A percentile compares a stretch with the other conserved stretches of the same genome.
Evolutionary conservation across 106 monocot genomes (phyloP).

Genomic region (Posidonia australis): DNA sequence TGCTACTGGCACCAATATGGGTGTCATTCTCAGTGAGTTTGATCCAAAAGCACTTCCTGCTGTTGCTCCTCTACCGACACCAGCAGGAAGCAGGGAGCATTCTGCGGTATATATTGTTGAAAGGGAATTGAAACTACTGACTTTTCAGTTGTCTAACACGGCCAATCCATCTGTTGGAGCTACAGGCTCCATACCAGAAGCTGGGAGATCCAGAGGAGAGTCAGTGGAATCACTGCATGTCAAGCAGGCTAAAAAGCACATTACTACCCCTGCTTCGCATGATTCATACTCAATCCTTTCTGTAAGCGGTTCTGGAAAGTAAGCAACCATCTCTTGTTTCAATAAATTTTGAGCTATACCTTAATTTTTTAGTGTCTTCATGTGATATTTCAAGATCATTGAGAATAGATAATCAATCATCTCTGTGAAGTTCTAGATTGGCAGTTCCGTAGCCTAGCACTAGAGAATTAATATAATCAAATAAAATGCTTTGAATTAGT

Average conservation of each 20-base stretch:
- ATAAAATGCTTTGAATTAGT: too few relatives aligned
- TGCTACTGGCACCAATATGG: slow-evolving; percentile 94
- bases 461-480: too few relatives aligned
- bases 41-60: slow-evolving; percentile 92
- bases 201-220: slow-evolving; percentile 55
- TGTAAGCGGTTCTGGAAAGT: slow-evolving; percentile 99
- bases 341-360: background rate
- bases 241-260: slow-evolving; percentile 89
- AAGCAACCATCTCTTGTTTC: slow-evolving; percentile 10
- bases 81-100: slow-evolving; percentile 74
- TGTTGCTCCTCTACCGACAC: slow-evolving; percentile 69
- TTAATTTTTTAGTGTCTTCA: too few relatives aligned
- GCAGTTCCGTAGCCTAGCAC: too few relatives aligned
- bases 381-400: too few relatives aligned
- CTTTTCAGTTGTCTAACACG: slow-evolving; percentile 86
- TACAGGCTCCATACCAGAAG: slow-evolving; percentile 37
- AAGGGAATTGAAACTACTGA: slow-evolving; percentile 94
- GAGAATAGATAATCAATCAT: too few relatives aligned
- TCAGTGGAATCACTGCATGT: slow-evolving; percentile 59
- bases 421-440: too few relatives aligned
- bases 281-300: slow-evolving; percentile 95
- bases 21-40: slow-evolving; percentile 94
- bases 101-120: slow-evolving; percentile 92
- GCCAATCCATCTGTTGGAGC: slow-evolving; percentile 62
- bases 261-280: slow-evolving; percentile 95